These are phyloP conservation scores for Claviceps africana DNA, from an alignment of 2,329 filamentous ascomycete genomes.

Conservation along the genomic window DNA sequence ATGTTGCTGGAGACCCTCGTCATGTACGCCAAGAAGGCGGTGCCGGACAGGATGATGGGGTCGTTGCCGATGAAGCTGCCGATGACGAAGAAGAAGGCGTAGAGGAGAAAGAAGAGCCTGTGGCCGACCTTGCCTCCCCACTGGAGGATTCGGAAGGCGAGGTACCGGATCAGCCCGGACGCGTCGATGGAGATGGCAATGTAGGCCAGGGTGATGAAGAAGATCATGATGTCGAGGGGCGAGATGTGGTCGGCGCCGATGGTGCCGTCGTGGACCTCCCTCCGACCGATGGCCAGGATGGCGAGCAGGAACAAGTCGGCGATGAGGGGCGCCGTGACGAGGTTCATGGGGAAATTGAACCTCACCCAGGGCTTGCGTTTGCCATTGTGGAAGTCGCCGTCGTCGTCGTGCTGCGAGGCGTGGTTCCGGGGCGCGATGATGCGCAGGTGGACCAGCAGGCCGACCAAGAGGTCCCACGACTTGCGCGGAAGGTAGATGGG, in stretches of 20 bases:
- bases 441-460: conserved; percentile 24
- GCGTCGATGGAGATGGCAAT: conserved; percentile 68
- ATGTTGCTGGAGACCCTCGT: conserved; percentile 63
- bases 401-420: conserved; percentile 10
- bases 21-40: conserved; percentile 64
- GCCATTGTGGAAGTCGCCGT: conserved; percentile 13
- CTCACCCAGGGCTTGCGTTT: conserved; percentile 29
- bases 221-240: conserved; percentile 60
- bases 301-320: conserved; percentile 59
- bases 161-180: conserved; percentile 54
- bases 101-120: conserved; percentile 57
- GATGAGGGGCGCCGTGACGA: conserved; percentile 55
- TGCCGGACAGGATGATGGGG: conserved; percentile 60
- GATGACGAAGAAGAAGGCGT: conserved; percentile 55
- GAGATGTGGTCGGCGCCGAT: conserved; percentile 51
- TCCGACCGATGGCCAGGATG: conserved; percentile 50
- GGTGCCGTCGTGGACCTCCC: conserved; percentile 56
- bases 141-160: conserved; percentile 57
- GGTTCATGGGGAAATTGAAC: conserved; percentile 50
- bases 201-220: conserved; percentile 61
- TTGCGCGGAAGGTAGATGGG: conserved; percentile 44
- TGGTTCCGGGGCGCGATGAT: conserved; percentile 34
- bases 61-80: conserved; percentile 62
- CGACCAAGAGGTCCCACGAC: conserved; percentile 30
- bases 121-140: conserved; percentile 55